A percentile compares a stretch with the other conserved stretches of the same genome.
phyloP scores from a whole-genome alignment of 805 yeast species.

The Schwanniomyces occidentalis region DNA sequence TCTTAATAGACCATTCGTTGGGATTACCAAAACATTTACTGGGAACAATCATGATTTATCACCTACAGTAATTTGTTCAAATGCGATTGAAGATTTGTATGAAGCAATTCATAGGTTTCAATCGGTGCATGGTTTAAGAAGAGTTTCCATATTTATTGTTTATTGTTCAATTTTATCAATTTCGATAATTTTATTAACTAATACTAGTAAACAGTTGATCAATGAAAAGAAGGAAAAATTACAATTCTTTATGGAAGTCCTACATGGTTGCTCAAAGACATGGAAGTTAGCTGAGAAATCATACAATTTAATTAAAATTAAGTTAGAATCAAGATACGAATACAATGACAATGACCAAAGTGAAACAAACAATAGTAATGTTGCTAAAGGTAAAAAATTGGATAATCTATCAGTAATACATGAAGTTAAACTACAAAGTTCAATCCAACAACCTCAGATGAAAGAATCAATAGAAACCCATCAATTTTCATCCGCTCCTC shows the following conservation, averaged over 20 bases:
- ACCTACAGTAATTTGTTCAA: slow-evolving; percentile 36
- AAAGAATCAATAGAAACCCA: too few species aligned
- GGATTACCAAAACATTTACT: slow-evolving; percentile 22
- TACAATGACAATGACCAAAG: background rate
- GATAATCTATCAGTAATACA: too few species aligned
- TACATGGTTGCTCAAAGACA: slow-evolving; percentile 43
- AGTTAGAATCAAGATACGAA: slow-evolving; percentile 21
- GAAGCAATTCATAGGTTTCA: slow-evolving; percentile 38
- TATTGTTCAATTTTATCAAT: slow-evolving; percentile 49
- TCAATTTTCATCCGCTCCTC: too few species aligned
- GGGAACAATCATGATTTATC: slow-evolving; percentile 18
- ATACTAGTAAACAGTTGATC: slow-evolving; percentile 25
- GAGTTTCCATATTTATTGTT: slow-evolving; percentile 47
- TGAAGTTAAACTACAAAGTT: too few species aligned
- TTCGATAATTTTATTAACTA: slow-evolving; percentile 40
- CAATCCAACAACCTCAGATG: too few species aligned
- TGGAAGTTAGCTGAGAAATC: slow-evolving; percentile 52
- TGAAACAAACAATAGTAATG: too few species aligned
- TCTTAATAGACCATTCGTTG: slow-evolving; percentile 60
- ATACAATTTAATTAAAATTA: slow-evolving; percentile 38
- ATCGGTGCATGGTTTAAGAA: slow-evolving; percentile 37
- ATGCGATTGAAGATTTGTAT: slow-evolving; percentile 44
- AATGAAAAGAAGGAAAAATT: slow-evolving; percentile 29
- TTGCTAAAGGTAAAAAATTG: too few species aligned
- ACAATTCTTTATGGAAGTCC: slow-evolving; percentile 40